These are phyloP conservation scores for Aspergillus udagawae DNA, from an alignment of 2,329 filamentous ascomycete species.

Conservation along the genomic window DNA sequence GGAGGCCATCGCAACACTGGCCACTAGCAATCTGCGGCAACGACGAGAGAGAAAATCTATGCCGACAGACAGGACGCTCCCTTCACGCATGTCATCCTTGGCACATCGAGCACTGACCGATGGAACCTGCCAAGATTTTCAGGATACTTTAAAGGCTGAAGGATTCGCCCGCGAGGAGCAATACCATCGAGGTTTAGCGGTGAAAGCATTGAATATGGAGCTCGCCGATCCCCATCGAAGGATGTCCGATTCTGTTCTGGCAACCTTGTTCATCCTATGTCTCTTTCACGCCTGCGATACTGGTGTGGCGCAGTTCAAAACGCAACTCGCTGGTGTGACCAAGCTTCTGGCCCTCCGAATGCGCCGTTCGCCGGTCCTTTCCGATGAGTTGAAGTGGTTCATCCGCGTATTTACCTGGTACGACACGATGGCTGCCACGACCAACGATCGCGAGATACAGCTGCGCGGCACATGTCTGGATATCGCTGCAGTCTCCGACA, in stretches of 20 bases:
- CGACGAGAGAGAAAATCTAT: conserved; percentile 56
- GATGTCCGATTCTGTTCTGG: conserved; percentile 79
- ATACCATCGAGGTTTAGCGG: conserved; percentile 78
- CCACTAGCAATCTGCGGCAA: conserved; percentile 87
- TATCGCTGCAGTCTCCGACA: conserved; percentile 59
- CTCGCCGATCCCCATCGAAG: conserved; percentile 71
- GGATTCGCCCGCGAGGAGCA: conserved; percentile 72
- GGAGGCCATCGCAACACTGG: conserved; percentile 84
- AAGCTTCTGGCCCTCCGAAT: conserved; percentile 79
- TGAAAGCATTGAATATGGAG: conserved; percentile 77
- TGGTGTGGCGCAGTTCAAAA: conserved; percentile 87
- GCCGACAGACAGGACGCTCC: conserved; percentile 50
- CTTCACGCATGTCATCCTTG: conserved; percentile 46
- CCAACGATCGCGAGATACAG: conserved; percentile 87
- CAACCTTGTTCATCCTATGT: conserved; percentile 81
- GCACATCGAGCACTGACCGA: conserved; percentile 43
- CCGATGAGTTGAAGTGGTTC: conserved; percentile 73
- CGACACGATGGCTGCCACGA: conserved; percentile 84
- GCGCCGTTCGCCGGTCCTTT: conserved; percentile 55
- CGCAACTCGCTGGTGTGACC: conserved; percentile 87
- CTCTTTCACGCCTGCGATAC: conserved; percentile 93
- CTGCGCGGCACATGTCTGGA: conserved; percentile 62
- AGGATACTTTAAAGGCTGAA: conserved; percentile 45
- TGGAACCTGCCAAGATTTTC: conserved; percentile 30
- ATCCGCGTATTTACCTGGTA: conserved; percentile 92